Percentiles rank a stretch among this genome's conserved stretches.
Evolutionary conservation across 2,329 filamentous ascomycete genomes (phyloP).

Genomic region (Calonectria leucothoes): DNA sequence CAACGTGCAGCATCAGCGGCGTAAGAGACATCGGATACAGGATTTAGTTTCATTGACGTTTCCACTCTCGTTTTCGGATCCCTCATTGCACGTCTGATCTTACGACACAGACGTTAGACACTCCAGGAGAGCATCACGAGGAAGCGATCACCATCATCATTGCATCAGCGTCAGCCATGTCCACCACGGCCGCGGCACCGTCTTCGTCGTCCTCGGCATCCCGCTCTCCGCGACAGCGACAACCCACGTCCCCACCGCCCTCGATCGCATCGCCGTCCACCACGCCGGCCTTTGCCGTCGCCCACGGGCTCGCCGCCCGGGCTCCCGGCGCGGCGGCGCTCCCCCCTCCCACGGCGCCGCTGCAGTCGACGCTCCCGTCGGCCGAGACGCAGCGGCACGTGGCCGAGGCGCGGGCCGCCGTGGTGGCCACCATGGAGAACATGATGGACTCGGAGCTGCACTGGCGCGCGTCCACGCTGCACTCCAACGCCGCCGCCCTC

Average conservation of each 20-base stretch:
- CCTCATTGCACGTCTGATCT: not conserved
- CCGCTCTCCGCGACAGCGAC: constrained; percentile 32
- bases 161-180: constrained; percentile 18
- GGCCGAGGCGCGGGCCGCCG: constrained; percentile 67
- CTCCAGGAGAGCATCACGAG: not conserved
- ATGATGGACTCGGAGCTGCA: constrained; percentile 76
- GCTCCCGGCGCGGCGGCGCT: constrained; percentile 26
- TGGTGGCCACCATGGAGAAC: constrained; percentile 74
- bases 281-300: constrained; percentile 30
- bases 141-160: not conserved
- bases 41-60: not conserved
- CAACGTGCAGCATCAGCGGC: constrained; percentile 28
- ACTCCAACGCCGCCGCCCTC: constrained; percentile 75
- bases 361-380: constrained; percentile 54
- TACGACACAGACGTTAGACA: not conserved
- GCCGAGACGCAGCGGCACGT: constrained; percentile 60
- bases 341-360: constrained; percentile 24
- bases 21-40: constrained; percentile 11
- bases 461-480: constrained; percentile 75
- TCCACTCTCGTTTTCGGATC: not conserved
- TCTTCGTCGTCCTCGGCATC: constrained; percentile 34
- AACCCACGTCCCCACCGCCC: constrained; percentile 39
- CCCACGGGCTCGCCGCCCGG: constrained; percentile 24
- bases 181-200: constrained; percentile 23
- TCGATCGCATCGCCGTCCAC: constrained; percentile 36